Conservation (phyloP, 768 basidiomycete species). For the Rhizopogon rudus region DNA sequence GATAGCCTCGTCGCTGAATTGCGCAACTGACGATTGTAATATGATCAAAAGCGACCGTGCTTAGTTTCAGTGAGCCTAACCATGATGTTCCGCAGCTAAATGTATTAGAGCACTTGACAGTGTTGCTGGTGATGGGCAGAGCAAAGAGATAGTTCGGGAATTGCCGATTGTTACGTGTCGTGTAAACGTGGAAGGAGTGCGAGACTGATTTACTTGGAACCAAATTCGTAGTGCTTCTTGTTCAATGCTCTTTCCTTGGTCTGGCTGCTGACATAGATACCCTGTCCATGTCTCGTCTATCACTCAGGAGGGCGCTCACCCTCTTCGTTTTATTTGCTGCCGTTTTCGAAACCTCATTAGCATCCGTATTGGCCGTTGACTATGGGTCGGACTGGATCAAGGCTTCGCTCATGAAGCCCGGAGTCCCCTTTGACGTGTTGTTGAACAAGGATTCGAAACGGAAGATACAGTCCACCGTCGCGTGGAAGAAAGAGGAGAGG, state of each 20-base stretch:
- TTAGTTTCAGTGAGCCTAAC: no score
- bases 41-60: no score
- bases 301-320: slow-evolving; percentile 21
- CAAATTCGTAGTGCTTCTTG: neutral
- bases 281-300: slow-evolving; percentile 15
- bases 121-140: no score
- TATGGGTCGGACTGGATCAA: slow-evolving; percentile 99
- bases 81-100: no score
- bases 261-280: neutral
- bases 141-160: neutral
- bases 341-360: slow-evolving; percentile 36
- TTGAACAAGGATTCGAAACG: slow-evolving; percentile 96
- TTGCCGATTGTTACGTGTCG: neutral
- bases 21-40: no score
- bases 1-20: no score
- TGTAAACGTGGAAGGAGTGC: neutral
- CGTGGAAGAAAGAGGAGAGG: slow-evolving; percentile 88
- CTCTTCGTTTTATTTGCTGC: slow-evolving; percentile 18
- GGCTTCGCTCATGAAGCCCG: slow-evolving; percentile 92
- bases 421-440: slow-evolving; percentile 91
- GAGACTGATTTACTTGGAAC: neutral
- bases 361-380: slow-evolving; percentile 91
- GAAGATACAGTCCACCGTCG: slow-evolving; percentile 87
- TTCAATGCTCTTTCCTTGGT: neutral
- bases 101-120: no score